Evolutionary conservation across 768 basidiomycete species (phyloP), one percentile per base, ranked within the genome.

Genomic region (Aureoboletus auriporus): DNA sequence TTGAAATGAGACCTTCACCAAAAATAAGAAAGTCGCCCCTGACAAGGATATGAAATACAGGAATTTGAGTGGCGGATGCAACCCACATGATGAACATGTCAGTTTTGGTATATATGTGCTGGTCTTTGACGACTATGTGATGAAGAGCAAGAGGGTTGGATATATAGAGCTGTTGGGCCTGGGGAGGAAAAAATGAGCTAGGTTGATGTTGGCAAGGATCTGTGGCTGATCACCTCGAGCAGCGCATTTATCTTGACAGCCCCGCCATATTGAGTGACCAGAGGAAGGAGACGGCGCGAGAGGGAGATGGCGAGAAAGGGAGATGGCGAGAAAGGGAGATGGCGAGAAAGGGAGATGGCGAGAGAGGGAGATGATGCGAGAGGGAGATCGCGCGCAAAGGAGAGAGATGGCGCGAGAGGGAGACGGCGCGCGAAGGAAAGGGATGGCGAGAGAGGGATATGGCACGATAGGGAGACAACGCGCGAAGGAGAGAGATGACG

Each of bases 61-160:
- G n/a, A n/a, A n/a, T n/a, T n/a, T 6, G 30, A 5, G 14, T 36
- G 13, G 27, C 8, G 26, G 36, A 8, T 10, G 4, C 5, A 4
- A 43, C 59, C 33, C 43, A 67, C 69, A 57, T 54, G 51, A 70
- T 61, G 50, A 68, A 71, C 52, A 63, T 62, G 42, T 63, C 59
- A 0, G 67, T 66, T 46, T 72, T 70, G 42, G 73, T 72, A 39
- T 65, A 70, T 28, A 70, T 46, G 41, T 67, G 53, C 28, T 63
- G 62, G 41, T 67, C 70, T 44, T 71, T 72, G 44, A 74, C 61
- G 9, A 70, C 42, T 28, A 73, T 64, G 43, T 70, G 60, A 49
- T 71, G 60, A 5, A 74, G 47, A 9, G 72, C 69, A 26, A 64
- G 62, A 5, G 69, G 72, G 34, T 73, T 71, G 6, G 63, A 66